These are phyloP conservation scores for Botrytis byssoidea DNA, from an alignment of 2,329 filamentous ascomycete species.

Conservation along the genomic window DNA sequence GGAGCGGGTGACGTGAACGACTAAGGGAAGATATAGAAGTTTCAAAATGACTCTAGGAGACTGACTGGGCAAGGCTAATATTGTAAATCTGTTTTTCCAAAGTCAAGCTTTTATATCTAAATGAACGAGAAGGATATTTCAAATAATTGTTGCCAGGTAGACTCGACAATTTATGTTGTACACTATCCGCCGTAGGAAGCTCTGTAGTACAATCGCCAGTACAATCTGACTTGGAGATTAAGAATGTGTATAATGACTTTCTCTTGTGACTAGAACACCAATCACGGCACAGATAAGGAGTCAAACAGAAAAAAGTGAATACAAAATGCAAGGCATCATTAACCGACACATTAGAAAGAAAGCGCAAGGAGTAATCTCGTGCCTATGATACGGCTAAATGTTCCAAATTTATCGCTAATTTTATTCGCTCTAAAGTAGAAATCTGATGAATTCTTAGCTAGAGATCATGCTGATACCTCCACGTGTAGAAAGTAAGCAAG, in stretches of 20 bases:
- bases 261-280: not conserved
- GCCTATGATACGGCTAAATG: too few species aligned
- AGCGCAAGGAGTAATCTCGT: not conserved
- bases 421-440: not conserved
- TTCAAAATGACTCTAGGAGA: not conserved
- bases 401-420: not conserved
- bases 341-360: not conserved
- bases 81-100: too few species aligned
- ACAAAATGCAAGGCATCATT: not conserved
- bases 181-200: not conserved
- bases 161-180: not conserved
- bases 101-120: not conserved
- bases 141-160: not conserved
- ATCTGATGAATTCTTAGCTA: not conserved
- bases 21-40: not conserved
- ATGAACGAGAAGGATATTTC: not conserved
- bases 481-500: not conserved
- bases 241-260: not conserved
- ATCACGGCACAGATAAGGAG: not conserved
- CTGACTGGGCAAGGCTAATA: too few species aligned
- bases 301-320: not conserved
- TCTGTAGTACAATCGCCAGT: not conserved
- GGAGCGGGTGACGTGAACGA: not conserved
- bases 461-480: not conserved
- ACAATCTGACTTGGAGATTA: not conserved